phyloP scores from a whole-genome alignment of 768 basidiomycete species.

The Auricularia auricula-judae region DNA sequence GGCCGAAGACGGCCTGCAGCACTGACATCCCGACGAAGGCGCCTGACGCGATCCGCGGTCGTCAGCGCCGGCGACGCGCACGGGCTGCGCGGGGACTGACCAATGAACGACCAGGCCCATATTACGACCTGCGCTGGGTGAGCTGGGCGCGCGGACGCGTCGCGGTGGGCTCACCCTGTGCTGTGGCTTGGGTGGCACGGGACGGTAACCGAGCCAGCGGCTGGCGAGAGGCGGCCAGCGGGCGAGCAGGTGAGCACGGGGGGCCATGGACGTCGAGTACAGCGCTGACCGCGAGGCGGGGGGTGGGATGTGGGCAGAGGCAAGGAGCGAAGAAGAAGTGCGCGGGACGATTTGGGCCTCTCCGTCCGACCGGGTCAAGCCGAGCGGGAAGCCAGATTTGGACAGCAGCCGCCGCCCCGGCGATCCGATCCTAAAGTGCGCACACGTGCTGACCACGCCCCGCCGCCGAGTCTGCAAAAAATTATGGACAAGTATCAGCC shows the following conservation, averaged over 20 bases:
- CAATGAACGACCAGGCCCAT: constrained; percentile 44
- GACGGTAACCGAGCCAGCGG: constrained; percentile 36
- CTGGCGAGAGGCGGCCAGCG: constrained; percentile 26
- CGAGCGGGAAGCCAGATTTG: no score
- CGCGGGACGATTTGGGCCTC: neutral
- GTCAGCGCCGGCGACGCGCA: neutral
- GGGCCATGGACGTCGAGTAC: neutral
- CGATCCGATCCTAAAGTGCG: no score
- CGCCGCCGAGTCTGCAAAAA: no score
- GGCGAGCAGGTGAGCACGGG: constrained; percentile 14
- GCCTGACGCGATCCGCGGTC: neutral
- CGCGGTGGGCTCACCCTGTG: neutral
- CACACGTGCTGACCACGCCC: no score
- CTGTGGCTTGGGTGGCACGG: constrained; percentile 15
- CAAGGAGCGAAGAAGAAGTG: neutral
- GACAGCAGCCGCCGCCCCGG: no score
- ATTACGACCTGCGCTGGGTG: constrained; percentile 24
- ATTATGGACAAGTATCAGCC: no score
- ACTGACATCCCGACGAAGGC: constrained; percentile 39
- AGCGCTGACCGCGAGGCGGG: neutral
- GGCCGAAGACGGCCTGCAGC: constrained; percentile 39
- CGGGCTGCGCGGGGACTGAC: constrained; percentile 6
- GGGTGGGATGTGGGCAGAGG: neutral
- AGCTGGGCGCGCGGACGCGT: constrained; percentile 3
- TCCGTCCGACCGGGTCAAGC: no score